Evolutionary conservation across 306 rosid genomes (phyloP).

Genomic region (Pachyrhizus erosus): DNA sequence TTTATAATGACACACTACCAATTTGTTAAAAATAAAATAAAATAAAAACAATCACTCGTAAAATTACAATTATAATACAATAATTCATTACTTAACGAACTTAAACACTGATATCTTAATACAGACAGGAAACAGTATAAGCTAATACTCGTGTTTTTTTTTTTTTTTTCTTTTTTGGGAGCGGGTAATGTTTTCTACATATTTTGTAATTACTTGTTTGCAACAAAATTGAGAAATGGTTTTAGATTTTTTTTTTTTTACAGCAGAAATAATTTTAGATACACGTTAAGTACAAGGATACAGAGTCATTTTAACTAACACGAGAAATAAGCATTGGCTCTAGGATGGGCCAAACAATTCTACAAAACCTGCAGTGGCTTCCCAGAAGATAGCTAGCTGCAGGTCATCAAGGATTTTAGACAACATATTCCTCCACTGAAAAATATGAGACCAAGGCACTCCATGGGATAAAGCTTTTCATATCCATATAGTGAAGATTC

Average conservation of each 20-base stretch:
- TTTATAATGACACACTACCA: too few species aligned
- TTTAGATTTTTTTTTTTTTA: too few species aligned
- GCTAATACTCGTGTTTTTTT: background rate
- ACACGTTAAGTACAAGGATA: background rate
- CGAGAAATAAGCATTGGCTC: background rate
- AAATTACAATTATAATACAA: too few species aligned
- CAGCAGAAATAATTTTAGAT: background rate
- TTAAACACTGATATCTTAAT: too few species aligned
- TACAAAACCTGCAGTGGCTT: background rate
- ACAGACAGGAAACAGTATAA: background rate
- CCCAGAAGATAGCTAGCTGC: background rate
- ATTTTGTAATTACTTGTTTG: background rate
- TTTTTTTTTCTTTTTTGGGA: too few species aligned
- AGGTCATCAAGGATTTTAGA: background rate
- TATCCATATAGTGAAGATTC: background rate
- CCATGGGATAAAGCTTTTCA: background rate
- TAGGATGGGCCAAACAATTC: background rate
- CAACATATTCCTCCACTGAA: conserved; percentile 23
- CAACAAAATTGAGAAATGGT: background rate
- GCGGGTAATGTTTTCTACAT: background rate
- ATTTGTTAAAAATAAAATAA: too few species aligned
- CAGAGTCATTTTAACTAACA: background rate
- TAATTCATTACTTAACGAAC: too few species aligned
- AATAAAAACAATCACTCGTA: too few species aligned
- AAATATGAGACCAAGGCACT: conserved; percentile 1